Evolutionary conservation across 2,329 filamentous ascomycete species (phyloP).

Genomic region (Colletotrichum neosansevieriae): DNA sequence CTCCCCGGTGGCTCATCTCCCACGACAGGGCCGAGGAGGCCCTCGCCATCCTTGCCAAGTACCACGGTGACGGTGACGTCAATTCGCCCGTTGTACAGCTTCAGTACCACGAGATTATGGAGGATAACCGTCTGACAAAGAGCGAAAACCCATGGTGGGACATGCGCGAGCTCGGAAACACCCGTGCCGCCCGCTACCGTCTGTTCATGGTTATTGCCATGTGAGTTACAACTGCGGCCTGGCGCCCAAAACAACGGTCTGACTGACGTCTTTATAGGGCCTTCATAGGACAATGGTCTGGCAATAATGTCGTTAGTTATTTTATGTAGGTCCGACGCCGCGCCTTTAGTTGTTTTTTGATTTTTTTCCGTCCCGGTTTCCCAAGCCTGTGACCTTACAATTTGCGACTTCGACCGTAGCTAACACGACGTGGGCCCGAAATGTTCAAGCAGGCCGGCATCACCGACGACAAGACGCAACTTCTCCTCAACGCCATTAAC

Average conservation of each 20-base stretch:
- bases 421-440: constrained; percentile 46
- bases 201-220: constrained; percentile 63
- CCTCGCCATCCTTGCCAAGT: constrained; percentile 67
- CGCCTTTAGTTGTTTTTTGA: no score
- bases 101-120: constrained; percentile 68
- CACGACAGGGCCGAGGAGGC: constrained; percentile 69
- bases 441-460: constrained; percentile 58
- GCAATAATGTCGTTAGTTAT: constrained; percentile 58
- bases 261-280: constrained; percentile 34
- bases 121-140: constrained; percentile 60
- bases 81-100: constrained; percentile 65
- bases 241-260: no score
- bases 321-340: constrained; percentile 46
- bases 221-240: constrained; percentile 41
- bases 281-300: constrained; percentile 63
- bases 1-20: constrained; percentile 77
- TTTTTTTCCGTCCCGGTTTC: no score
- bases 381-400: background rate
- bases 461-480: constrained; percentile 52
- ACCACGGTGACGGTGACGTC: constrained; percentile 69
- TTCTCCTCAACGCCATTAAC: constrained; percentile 60
- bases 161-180: constrained; percentile 66
- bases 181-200: constrained; percentile 59
- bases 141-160: constrained; percentile 72
- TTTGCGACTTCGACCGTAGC: background rate